Evolutionary conservation across 768 basidiomycete genomes (phyloP), one percentile per base, ranked within the genome.

Genomic region (Rhodotorula graminis): DNA sequence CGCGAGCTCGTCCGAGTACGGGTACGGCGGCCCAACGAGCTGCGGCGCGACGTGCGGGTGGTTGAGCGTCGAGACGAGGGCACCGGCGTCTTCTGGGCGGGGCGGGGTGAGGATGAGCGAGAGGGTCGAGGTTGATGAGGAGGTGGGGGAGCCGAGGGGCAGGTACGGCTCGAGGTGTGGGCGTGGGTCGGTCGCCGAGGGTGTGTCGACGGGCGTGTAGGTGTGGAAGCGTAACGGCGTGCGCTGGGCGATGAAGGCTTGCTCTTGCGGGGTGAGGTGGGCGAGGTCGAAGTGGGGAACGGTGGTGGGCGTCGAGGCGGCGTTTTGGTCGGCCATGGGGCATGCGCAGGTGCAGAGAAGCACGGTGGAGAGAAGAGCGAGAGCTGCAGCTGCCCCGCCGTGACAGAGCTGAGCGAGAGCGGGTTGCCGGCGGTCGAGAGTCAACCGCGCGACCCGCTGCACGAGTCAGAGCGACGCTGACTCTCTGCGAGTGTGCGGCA

Each of bases 1-100:
- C 25, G 53, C 70, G 29, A 47, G 9, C 42, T 46, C 31, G 12
- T 19, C 23, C 9, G 42, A 14, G 46, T 68, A 72, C 4, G 71
- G 71, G 29, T 60, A 72, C 29, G 71, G 71, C 52, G 71, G 71
- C 18, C 71, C 71, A 52, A 65, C 46, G 37, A 72, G 63, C 9
- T 64, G n/a, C 2, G 37, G 37, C 9, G 15, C 46, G 16, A 66
- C 65, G 9, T 1, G 27, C 15, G 50, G 52, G 33, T 68, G n/a
- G 52, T 68, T 68, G 25, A 72, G 58, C 19, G 40, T 47, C 10
- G 15, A 19, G 19, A 57, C 10, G 16, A 61, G 12, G 27, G 4
- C 2, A 10, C 40, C 23, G 31, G 57, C 0, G 59, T 72, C 71
- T 40, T n/a, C 25, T 2, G 63, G 42, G 21, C 71, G 49, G 0